Conservation (phyloP, 441 rosid genomes). For the Iberis amara region DNA sequence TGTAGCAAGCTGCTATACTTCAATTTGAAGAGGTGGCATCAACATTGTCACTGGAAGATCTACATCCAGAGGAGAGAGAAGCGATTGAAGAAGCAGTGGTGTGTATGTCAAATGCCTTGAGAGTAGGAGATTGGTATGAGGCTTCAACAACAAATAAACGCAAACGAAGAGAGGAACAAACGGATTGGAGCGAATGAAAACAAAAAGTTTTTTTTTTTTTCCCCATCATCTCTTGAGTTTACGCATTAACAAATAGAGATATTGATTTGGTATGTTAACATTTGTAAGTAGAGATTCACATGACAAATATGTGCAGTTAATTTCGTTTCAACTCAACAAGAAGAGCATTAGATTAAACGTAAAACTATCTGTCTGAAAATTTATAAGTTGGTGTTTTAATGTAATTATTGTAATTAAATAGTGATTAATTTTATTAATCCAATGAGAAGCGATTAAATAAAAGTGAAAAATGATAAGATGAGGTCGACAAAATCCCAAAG, state of each 20-base stretch:
- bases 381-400: no score
- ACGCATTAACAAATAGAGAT: neutral
- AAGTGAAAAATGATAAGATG: neutral
- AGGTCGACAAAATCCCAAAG: slow-evolving; percentile 15
- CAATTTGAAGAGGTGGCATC: slow-evolving; percentile 37
- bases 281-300: neutral
- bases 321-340: no score
- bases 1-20: slow-evolving; percentile 36
- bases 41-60: slow-evolving; percentile 28
- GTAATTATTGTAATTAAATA: no score
- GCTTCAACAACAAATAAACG: slow-evolving; percentile 27
- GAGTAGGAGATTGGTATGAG: slow-evolving; percentile 36
- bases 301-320: slow-evolving; percentile 8
- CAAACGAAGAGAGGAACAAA: slow-evolving; percentile 31
- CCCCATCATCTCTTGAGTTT: no score
- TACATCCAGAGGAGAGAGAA: slow-evolving; percentile 34
- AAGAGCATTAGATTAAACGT: no score
- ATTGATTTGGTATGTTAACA: slow-evolving; percentile 3
- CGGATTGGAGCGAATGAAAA: slow-evolving; percentile 32
- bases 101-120: slow-evolving; percentile 33
- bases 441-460: neutral
- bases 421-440: no score
- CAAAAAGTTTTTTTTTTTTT: neutral
- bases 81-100: slow-evolving; percentile 31
- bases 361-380: no score